Conservation (phyloP, 257 asterid genomes). For the Gynochthodes officinalis region DNA sequence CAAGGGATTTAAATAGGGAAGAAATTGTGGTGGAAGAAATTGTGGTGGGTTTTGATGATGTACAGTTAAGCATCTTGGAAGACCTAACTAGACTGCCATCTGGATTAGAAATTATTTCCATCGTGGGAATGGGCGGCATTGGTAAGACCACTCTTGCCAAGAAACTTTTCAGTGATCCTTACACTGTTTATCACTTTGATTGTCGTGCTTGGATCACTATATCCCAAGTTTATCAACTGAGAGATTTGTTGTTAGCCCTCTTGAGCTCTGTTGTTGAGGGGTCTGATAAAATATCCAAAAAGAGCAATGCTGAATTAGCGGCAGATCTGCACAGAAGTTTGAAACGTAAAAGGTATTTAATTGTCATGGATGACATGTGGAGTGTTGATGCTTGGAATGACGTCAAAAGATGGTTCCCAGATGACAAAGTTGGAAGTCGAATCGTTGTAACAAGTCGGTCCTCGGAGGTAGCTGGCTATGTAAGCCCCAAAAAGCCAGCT, state of each 20-base stretch:
- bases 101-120: background rate
- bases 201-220: conserved; percentile 12
- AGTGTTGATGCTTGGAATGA: background rate
- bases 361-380: background rate
- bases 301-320: background rate
- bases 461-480: no score
- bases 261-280: background rate
- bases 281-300: background rate
- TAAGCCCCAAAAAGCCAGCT: no score
- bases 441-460: no score
- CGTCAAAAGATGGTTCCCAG: no score
- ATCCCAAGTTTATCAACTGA: conserved; percentile 5
- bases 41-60: background rate
- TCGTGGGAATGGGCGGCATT: conserved; percentile 9
- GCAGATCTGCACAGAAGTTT: background rate
- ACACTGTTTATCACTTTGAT: background rate
- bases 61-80: background rate
- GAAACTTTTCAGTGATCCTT: background rate
- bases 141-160: conserved; percentile 5
- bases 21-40: no score
- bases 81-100: background rate
- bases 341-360: background rate
- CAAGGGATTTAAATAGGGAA: background rate
- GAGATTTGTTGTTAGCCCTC: background rate
- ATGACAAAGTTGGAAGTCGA: no score